A percentile compares a stretch with the other conserved stretches of the same genome.
Conservation (phyloP, 306 rosid species). For the Acacia confusa region DNA sequence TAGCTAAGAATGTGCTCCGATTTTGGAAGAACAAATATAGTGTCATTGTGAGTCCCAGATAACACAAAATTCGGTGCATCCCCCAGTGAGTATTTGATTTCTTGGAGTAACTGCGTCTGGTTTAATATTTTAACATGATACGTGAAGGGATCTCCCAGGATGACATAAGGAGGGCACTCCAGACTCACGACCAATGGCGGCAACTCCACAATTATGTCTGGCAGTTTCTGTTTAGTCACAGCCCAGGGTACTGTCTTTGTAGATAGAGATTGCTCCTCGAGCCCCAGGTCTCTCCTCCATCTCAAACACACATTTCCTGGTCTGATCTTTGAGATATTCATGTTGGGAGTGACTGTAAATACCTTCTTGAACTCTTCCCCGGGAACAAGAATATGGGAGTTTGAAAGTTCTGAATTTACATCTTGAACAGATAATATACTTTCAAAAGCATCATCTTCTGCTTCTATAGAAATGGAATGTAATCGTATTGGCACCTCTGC, state of each 20-base stretch:
- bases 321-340: slow-evolving; percentile 53
- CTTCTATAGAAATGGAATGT: slow-evolving; percentile 60
- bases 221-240: slow-evolving; percentile 62
- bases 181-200: slow-evolving; percentile 80
- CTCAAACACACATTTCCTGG: slow-evolving; percentile 67
- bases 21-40: slow-evolving; percentile 75
- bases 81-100: slow-evolving; percentile 69
- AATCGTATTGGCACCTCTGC: slow-evolving; percentile 69
- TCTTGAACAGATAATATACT: slow-evolving; percentile 55
- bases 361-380: slow-evolving; percentile 93
- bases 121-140: slow-evolving; percentile 63
- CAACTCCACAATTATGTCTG: slow-evolving; percentile 64
- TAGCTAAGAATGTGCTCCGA: slow-evolving; percentile 72
- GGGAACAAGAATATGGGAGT: slow-evolving; percentile 62
- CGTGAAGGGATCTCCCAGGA: slow-evolving; percentile 85
- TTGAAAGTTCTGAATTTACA: slow-evolving; percentile 49
- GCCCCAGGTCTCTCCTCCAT: slow-evolving; percentile 78
- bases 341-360: slow-evolving; percentile 56
- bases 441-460: slow-evolving; percentile 51
- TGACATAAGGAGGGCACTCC: slow-evolving; percentile 87
- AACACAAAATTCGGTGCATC: slow-evolving; percentile 86
- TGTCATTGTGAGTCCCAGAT: slow-evolving; percentile 81
- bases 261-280: slow-evolving; percentile 47
- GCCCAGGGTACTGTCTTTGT: slow-evolving; percentile 42
- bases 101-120: slow-evolving; percentile 81